These are phyloP conservation scores for Aspergillus sp. DNA, from an alignment of 2,329 filamentous ascomycete genomes.

Conservation along the genomic window DNA sequence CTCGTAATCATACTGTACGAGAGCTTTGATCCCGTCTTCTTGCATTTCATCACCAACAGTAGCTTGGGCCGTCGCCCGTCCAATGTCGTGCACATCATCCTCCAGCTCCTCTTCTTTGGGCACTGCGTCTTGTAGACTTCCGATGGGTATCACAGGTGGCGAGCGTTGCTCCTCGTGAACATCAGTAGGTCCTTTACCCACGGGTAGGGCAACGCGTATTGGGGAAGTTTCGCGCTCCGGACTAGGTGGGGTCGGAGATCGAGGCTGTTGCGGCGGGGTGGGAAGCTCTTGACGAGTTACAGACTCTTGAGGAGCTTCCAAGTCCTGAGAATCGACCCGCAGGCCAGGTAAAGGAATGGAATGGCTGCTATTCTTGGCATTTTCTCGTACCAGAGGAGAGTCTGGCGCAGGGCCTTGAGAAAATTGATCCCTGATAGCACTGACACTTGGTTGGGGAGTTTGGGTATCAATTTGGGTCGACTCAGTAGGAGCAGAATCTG, in stretches of 20 bases:
- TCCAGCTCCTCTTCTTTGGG: conserved; percentile 67
- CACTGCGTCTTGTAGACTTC: conserved; percentile 63
- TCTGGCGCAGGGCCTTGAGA: conserved; percentile 63
- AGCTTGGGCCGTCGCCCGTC: conserved; percentile 61
- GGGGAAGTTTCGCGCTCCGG: conserved; percentile 66
- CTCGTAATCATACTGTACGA: conserved; percentile 93
- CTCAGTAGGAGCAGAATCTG: conserved; percentile 57
- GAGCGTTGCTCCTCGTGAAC: conserved; percentile 45
- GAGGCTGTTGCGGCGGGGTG: conserved; percentile 49
- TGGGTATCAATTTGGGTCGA: conserved; percentile 54
- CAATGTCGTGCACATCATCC: conserved; percentile 61
- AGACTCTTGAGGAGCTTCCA: conserved; percentile 50
- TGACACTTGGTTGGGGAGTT: conserved; percentile 65
- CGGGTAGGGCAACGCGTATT: conserved; percentile 81
- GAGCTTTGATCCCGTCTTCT: conserved; percentile 67
- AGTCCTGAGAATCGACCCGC: conserved; percentile 58
- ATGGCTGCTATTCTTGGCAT: conserved; percentile 64
- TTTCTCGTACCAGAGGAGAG: conserved; percentile 55
- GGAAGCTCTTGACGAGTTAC: conserved; percentile 38
- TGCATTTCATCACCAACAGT: conserved; percentile 53
- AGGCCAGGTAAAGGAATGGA: conserved; percentile 79
- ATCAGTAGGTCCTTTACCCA: conserved; percentile 62
- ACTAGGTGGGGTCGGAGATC: conserved; percentile 53
- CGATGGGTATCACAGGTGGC: conserved; percentile 58
- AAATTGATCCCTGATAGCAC: conserved; percentile 79